Evolutionary conservation across 2,329 filamentous ascomycete genomes (phyloP).

Genomic region (Pseudopyricularia cyperi): DNA sequence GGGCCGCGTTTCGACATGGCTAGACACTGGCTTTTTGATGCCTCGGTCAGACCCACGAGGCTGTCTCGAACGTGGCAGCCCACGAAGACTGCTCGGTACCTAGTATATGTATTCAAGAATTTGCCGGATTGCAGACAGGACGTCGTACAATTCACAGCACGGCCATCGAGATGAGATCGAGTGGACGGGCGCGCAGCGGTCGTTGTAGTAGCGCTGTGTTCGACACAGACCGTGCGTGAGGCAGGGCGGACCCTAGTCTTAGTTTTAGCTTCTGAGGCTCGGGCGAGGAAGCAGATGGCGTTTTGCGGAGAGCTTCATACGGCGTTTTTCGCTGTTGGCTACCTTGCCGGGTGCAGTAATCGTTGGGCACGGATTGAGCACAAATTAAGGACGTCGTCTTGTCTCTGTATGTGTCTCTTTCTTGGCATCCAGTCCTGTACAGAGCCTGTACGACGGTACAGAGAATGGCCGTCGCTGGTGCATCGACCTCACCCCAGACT

Average conservation of each 20-base stretch:
- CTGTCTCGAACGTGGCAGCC: not conserved
- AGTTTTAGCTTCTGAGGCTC: not conserved
- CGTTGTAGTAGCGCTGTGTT: not conserved
- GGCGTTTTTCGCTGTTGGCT: no score
- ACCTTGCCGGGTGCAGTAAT: no score
- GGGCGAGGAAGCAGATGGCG: no score
- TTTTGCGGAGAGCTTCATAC: no score
- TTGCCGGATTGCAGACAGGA: not conserved
- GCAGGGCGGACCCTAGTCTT: not conserved
- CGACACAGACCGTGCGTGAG: not conserved
- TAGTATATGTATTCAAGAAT: not conserved
- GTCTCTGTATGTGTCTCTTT: no score
- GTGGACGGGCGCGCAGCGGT: not conserved
- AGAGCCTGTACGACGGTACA: no score
- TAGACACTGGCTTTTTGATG: not conserved
- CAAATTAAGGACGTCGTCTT: no score
- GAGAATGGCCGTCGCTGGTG: no score
- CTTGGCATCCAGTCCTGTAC: no score
- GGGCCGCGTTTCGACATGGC: constrained; percentile 35
- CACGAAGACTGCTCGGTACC: not conserved
- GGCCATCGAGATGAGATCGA: not conserved
- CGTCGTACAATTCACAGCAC: not conserved
- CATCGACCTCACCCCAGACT: no score
- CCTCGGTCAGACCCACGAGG: not conserved
- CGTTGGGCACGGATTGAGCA: no score